phyloP scores from a whole-genome alignment of 805 yeast species.

The Hermanozyma aechmeae region DNA sequence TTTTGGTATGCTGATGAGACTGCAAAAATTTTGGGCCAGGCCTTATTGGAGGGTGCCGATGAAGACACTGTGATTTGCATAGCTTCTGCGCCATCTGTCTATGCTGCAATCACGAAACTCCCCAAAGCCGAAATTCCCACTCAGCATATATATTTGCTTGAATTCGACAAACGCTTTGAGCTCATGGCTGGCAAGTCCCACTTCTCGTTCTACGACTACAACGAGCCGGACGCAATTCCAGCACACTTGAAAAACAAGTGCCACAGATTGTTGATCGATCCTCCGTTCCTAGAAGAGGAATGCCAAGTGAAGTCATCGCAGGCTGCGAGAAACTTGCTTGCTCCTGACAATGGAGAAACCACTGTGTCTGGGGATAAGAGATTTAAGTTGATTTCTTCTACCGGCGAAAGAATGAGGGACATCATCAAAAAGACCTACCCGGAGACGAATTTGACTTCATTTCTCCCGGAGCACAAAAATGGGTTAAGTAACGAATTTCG shows the following conservation, averaged over 20 bases:
- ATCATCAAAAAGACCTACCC: slow-evolving; percentile 57
- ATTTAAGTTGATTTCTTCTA: slow-evolving; percentile 59
- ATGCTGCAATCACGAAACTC: slow-evolving; percentile 63
- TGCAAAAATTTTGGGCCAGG: slow-evolving; percentile 58
- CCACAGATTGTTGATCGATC: slow-evolving; percentile 72
- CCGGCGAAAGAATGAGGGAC: slow-evolving; percentile 81
- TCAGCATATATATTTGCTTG: slow-evolving; percentile 62
- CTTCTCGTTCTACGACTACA: slow-evolving; percentile 70
- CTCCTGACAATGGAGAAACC: slow-evolving; percentile 24
- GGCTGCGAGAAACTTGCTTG: slow-evolving; percentile 50
- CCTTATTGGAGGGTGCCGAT: slow-evolving; percentile 69
- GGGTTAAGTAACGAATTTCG: slow-evolving; percentile 83
- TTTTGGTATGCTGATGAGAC: slow-evolving; percentile 82
- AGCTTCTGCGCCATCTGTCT: slow-evolving; percentile 87
- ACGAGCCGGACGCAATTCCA: slow-evolving; percentile 56
- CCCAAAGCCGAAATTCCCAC: slow-evolving; percentile 50
- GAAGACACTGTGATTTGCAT: slow-evolving; percentile 62
- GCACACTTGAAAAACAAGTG: slow-evolving; percentile 48
- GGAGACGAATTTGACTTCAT: slow-evolving; percentile 53
- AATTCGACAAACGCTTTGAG: slow-evolving; percentile 70
- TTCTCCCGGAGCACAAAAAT: slow-evolving; percentile 72
- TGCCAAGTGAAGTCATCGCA: slow-evolving; percentile 61
- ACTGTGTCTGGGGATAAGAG: slow-evolving; percentile 32
- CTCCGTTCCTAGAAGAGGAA: slow-evolving; percentile 76
- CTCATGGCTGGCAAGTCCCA: slow-evolving; percentile 58